Evolutionary conservation across 208 protist species (phyloP).

Genomic region (Leishmania amazonensis): DNA sequence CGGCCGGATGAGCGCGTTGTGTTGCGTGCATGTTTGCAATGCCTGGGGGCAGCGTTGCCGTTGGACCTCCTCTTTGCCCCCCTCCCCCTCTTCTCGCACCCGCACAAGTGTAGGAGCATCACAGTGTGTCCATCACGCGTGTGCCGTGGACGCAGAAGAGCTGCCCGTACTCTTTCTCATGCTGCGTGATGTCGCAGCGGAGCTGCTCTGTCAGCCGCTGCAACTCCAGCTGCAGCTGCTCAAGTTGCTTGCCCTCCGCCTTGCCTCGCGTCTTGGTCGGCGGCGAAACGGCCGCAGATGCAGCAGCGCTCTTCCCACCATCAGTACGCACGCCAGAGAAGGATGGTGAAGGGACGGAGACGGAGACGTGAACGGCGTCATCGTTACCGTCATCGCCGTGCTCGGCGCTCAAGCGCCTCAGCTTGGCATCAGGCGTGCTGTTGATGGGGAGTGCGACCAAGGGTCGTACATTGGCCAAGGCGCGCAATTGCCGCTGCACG

Average conservation of each 20-base stretch:
- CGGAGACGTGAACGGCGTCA: neutral
- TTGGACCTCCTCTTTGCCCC: neutral
- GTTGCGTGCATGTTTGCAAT: neutral
- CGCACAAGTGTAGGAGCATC: neutral
- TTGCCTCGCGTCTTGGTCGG: neutral
- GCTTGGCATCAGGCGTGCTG: neutral
- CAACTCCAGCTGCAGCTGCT: slow-evolving; percentile 47
- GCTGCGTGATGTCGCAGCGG: slow-evolving; percentile 45
- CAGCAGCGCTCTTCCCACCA: neutral
- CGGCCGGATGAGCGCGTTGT: neutral
- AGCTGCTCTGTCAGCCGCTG: slow-evolving; percentile 54
- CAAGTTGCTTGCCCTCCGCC: neutral
- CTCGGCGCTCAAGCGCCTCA: neutral
- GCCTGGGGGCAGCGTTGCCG: neutral
- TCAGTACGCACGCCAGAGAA: neutral
- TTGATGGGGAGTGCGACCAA: slow-evolving; percentile 10
- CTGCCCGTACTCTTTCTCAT: slow-evolving; percentile 52
- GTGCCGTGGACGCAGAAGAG: slow-evolving; percentile 46
- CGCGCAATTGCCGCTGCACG: slow-evolving; percentile 39
- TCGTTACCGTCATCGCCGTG: neutral
- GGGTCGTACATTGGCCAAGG: neutral
- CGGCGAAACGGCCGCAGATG: neutral
- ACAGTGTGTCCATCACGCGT: slow-evolving; percentile 53
- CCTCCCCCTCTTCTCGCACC: neutral
- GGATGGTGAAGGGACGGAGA: neutral